A percentile compares a stretch with the other conserved stretches of the same genome.
Evolutionary conservation across 192 early-diverging fungal species (phyloP).

Genomic region (Funneliformis mosseae): DNA sequence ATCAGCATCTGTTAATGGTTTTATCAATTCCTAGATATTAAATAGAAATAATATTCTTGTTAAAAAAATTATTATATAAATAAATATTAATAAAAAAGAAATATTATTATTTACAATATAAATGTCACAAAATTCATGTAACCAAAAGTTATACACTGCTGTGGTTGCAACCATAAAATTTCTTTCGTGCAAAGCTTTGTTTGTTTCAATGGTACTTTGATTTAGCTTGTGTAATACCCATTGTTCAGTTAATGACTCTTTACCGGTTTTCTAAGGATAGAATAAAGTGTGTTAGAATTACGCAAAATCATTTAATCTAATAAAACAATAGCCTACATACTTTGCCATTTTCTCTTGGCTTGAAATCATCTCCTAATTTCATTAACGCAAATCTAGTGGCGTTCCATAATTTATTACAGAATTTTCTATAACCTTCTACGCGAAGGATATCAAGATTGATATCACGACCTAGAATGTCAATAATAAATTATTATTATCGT

Average conservation of each 20-base stretch:
- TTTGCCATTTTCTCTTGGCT: conserved; percentile 57
- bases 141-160: conserved; percentile 91
- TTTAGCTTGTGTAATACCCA: conserved; percentile 96
- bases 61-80: conserved; percentile 13
- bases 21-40: conserved; percentile 67
- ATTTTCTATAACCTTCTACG: conserved; percentile 99
- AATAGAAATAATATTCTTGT: neutral
- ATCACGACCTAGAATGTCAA: conserved; percentile 61
- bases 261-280: conserved; percentile 61
- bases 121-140: conserved; percentile 96
- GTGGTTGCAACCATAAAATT: conserved; percentile 94
- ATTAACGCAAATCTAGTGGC: conserved; percentile 94
- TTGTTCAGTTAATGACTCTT: conserved; percentile 84
- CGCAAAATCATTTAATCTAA: conserved; percentile 9
- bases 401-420: conserved; percentile 99
- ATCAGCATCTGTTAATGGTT: conserved; percentile 81
- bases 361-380: conserved; percentile 91
- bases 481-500: conserved; percentile 2
- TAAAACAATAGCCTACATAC: conserved; percentile 10
- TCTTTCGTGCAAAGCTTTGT: conserved; percentile 72
- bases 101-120: conserved; percentile 69
- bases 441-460: conserved; percentile 94
- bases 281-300: conserved; percentile 9
- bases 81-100: neutral
- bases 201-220: conserved; percentile 73